Evolutionary conservation across 768 basidiomycete genomes (phyloP).

Genomic region (Pulveroboletus frians): DNA sequence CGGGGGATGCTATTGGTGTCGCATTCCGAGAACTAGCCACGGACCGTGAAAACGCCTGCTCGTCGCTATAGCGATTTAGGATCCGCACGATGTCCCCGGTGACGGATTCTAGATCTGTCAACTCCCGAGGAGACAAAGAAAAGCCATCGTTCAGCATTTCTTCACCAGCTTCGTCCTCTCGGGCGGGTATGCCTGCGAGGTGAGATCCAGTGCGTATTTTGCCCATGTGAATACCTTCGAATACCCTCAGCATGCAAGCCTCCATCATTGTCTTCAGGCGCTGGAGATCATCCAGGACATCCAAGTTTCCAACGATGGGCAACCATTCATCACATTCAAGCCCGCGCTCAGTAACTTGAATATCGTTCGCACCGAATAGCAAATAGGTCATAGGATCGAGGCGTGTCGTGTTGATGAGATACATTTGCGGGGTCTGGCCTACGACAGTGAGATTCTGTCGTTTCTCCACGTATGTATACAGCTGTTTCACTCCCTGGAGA

Average conservation of each 20-base stretch:
- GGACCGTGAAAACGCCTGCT: conserved; percentile 54
- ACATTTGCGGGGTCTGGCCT: conserved; percentile 52
- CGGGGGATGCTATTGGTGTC: conserved; percentile 57
- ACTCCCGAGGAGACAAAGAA: conserved; percentile 61
- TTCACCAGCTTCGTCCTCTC: conserved; percentile 54
- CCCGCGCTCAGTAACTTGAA: conserved; percentile 64
- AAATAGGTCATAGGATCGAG: conserved; percentile 87
- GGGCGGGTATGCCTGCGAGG: conserved; percentile 32
- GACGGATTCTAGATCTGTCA: conserved; percentile 69
- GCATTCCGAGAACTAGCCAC: conserved; percentile 59
- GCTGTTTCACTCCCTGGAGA: conserved; percentile 52
- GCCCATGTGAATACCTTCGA: conserved; percentile 68
- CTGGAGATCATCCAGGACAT: conserved; percentile 78
- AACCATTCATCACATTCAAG: conserved; percentile 90
- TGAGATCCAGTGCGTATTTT: conserved; percentile 23
- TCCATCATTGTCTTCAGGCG: conserved; percentile 77
- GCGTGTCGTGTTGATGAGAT: conserved; percentile 74
- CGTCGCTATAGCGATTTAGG: conserved; percentile 65
- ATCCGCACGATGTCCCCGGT: conserved; percentile 71
- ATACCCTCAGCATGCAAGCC: conserved; percentile 81
- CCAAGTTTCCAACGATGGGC: conserved; percentile 68
- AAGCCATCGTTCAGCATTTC: conserved; percentile 40
- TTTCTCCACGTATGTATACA: conserved; percentile 83
- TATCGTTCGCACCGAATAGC: conserved; percentile 82
- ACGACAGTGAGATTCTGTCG: conserved; percentile 61